Evolutionary conservation across 2,329 filamentous ascomycete genomes (phyloP), one percentile per base, ranked within the genome.

Genomic region (Aphanoascus verrucosus): DNA sequence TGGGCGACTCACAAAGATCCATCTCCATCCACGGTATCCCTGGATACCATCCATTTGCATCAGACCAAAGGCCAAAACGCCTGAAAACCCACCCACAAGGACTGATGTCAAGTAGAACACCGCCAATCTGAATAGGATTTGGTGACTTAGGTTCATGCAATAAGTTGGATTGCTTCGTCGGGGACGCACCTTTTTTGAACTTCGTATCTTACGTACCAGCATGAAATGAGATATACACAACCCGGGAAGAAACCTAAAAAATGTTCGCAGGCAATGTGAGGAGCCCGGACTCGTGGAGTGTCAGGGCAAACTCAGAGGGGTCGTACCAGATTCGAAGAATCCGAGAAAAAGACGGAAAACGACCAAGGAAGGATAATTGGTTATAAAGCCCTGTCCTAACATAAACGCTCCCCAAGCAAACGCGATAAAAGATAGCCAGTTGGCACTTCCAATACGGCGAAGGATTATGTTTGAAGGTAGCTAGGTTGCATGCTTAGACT

Each of bases 151-250:
- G n/a, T n/a, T n/a, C n/a, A n/a, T n/a, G n/a, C n/a, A n/a, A n/a
- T n/a, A n/a, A n/a, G n/a, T n/a, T n/a, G n/a, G n/a, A n/a, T n/a
- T n/a, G n/a, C n/a, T n/a, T n/a, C n/a, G n/a, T n/a, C 17, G 20
- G 40, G 20, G 77, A 65, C 0, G 15, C 85, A 86, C 48, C 84
- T 74, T 65, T 83, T 84, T 49, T 84, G 83, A 15, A 87, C 75
- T 67, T 88, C 83, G 60, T 80, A 84, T 74, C 72, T 65, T 7
- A 68, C 65, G 53, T 74, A 73, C 71, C 71, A 73, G 3, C 69
- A 72, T 12, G 64, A 66, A 8, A 74, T 62, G 3, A 74, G 66
- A 57, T 74, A 74, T 17, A 75, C 69, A 42, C 72, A 74, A 28
- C 69, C 71, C 0, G 69, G 67, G 50, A 70, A 71, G 51, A 74